Evolutionary conservation across 179 eudicot genomes (phyloP).

Genomic region (Dionaea muscipula): DNA sequence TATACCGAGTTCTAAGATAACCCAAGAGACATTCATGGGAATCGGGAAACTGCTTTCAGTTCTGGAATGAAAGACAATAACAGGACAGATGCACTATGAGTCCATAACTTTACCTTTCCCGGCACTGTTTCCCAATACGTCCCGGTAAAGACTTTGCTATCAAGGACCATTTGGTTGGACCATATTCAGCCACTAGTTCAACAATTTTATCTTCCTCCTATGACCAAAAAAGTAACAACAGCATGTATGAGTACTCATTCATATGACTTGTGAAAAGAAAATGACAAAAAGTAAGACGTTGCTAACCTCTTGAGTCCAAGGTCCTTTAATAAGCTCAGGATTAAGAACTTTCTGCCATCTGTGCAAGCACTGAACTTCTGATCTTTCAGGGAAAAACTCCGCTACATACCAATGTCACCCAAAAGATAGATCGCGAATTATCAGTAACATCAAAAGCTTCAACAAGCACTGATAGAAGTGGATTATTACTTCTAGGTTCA

Average conservation of each 20-base stretch:
- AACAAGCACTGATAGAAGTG: too few species aligned
- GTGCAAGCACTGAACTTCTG: conserved; percentile 95
- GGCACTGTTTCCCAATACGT: conserved; percentile 97
- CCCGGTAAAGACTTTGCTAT: conserved; percentile 90
- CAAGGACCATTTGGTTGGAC: conserved; percentile 93
- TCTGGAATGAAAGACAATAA: background rate
- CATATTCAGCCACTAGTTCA: conserved; percentile 73
- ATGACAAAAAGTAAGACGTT: conserved; percentile 1
- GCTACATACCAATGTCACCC: conserved; percentile 42
- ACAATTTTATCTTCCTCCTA: conserved; percentile 88
- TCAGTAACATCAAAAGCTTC: background rate
- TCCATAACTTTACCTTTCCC: conserved; percentile 58
- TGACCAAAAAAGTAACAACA: conserved; percentile 6
- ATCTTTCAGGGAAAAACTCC: conserved; percentile 86
- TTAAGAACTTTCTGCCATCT: conserved; percentile 99
- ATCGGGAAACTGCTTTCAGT: too few species aligned
- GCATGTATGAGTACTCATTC: conserved; percentile 7
- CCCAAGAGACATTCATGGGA: too few species aligned
- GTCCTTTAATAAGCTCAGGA: conserved; percentile 97
- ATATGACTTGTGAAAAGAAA: background rate
- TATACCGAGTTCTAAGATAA: too few species aligned
- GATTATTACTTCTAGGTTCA: too few species aligned
- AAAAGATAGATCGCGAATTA: background rate
- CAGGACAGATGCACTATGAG: background rate
- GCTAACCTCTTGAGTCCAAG: conserved; percentile 86